phyloP scores from a whole-genome alignment of 2,329 filamentous ascomycete species.

The Gnomoniopsis sp. region DNA sequence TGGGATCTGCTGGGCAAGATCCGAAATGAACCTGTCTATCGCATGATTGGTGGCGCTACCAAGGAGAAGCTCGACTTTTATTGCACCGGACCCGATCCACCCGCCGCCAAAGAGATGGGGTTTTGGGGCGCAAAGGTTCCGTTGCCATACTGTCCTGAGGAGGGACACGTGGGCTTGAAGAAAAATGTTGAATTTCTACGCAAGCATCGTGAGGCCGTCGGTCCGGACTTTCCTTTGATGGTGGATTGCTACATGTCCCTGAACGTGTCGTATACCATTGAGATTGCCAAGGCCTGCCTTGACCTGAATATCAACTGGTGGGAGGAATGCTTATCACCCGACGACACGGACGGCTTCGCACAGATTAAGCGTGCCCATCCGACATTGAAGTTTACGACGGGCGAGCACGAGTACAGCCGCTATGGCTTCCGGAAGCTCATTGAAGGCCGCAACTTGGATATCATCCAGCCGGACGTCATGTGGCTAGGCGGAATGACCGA shows the following conservation, averaged over 20 bases:
- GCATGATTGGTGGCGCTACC: conserved; percentile 88
- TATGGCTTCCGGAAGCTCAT: conserved; percentile 95
- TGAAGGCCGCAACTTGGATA: conserved; percentile 87
- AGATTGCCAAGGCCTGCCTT: conserved; percentile 79
- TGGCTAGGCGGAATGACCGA: conserved; percentile 94
- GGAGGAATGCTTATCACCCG: conserved; percentile 89
- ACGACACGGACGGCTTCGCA: conserved; percentile 88
- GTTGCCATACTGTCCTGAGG: conserved; percentile 83
- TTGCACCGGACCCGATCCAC: conserved; percentile 86
- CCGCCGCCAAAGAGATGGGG: conserved; percentile 76
- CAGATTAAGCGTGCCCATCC: conserved; percentile 90
- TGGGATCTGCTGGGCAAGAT: conserved; percentile 94
- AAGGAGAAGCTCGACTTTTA: conserved; percentile 84
- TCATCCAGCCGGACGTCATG: conserved; percentile 95
- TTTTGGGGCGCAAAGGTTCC: conserved; percentile 91
- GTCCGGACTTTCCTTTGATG: conserved; percentile 87
- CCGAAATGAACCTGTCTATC: conserved; percentile 89
- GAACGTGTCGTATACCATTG: conserved; percentile 89
- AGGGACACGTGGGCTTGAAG: conserved; percentile 74
- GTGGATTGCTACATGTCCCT: conserved; percentile 98
- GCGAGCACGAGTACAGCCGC: conserved; percentile 91
- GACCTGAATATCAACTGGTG: conserved; percentile 93
- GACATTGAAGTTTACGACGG: conserved; percentile 88
- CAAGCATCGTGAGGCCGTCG: conserved; percentile 79
- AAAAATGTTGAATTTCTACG: conserved; percentile 90